Evolutionary conservation across 768 basidiomycete genomes (phyloP).

Genomic region (Leccinum pellstonianum): DNA sequence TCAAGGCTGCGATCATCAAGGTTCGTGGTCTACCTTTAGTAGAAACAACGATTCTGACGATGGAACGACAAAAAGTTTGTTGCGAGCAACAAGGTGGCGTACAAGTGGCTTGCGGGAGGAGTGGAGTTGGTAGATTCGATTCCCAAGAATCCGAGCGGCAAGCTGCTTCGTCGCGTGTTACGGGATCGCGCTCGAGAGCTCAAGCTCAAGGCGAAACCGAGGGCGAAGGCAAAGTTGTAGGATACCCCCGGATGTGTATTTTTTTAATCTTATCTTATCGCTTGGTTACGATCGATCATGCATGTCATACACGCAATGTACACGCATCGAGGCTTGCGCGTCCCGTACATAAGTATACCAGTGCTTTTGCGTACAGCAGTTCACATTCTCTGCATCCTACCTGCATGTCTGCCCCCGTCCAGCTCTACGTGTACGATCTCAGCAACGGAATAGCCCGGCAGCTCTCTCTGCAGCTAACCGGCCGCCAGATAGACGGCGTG

Average conservation of each 20-base stretch:
- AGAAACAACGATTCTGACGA: not conserved
- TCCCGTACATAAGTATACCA: not conserved
- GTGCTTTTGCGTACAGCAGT: constrained; percentile 3
- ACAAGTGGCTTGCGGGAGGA: constrained; percentile 60
- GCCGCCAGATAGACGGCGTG: constrained; percentile 89
- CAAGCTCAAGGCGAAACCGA: constrained; percentile 20
- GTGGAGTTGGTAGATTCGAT: constrained; percentile 55
- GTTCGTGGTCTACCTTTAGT: constrained; percentile 30
- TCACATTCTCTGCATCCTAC: not conserved
- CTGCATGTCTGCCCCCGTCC: constrained; percentile 44
- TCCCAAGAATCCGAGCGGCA: constrained; percentile 65
- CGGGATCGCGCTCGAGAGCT: constrained; percentile 47
- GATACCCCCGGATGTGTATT: not conserved
- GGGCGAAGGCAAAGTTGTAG: constrained; percentile 29
- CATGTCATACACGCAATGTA: not conserved
- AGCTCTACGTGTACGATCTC: constrained; percentile 90
- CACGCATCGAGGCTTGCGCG: constrained; percentile 17
- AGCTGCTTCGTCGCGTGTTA: constrained; percentile 50
- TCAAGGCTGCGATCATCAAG: constrained; percentile 49
- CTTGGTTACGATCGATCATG: not conserved
- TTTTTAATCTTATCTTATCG: constrained; percentile 24
- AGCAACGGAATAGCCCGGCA: constrained; percentile 82
- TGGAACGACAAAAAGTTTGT: constrained; percentile 41
- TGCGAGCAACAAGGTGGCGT: constrained; percentile 50
- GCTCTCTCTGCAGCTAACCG: constrained; percentile 78